Percentiles rank a stretch among this genome's conserved stretches.
phyloP scores from a whole-genome alignment of 164 flowering plant species.

The Dillenia turbinata region DNA sequence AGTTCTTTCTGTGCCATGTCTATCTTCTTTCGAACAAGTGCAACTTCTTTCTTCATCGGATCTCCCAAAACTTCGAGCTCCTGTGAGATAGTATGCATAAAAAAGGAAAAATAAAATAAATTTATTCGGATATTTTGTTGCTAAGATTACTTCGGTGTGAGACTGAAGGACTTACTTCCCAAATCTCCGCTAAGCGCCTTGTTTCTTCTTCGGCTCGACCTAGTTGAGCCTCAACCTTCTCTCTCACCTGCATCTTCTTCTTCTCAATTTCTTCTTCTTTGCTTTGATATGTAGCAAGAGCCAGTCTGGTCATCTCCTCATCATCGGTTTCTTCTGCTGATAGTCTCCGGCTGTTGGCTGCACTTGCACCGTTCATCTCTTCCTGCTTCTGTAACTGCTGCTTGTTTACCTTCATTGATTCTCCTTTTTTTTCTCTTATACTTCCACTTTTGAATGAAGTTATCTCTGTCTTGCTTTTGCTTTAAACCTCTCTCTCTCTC shows the following conservation, averaged over 20 bases:
- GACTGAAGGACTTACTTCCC: slow-evolving; percentile 48
- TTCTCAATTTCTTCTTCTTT: slow-evolving; percentile 92
- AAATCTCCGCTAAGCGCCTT: slow-evolving; percentile 68
- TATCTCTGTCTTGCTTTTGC: no score
- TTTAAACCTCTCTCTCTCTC: no score
- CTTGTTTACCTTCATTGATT: no score
- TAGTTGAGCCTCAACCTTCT: slow-evolving; percentile 67
- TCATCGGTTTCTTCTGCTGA: slow-evolving; percentile 45
- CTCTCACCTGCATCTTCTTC: slow-evolving; percentile 77
- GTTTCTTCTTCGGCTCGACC: slow-evolving; percentile 80
- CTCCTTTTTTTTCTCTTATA: no score
- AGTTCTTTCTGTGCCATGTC: slow-evolving; percentile 35
- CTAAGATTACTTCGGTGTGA: neutral
- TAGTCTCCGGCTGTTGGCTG: no score
- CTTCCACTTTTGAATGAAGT: no score
- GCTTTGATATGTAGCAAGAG: slow-evolving; percentile 53
- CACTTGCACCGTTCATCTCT: no score
- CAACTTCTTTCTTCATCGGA: slow-evolving; percentile 62
- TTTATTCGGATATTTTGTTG: no score
- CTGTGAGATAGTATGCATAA: slow-evolving; percentile 13
- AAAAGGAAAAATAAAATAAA: no score
- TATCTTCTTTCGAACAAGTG: slow-evolving; percentile 34
- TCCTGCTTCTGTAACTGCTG: no score
- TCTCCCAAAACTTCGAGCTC: slow-evolving; percentile 54
- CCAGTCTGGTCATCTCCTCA: slow-evolving; percentile 68